These are phyloP conservation scores for Beauveria asiatica DNA, from an alignment of 2,329 filamentous ascomycete species.

Conservation along the genomic window DNA sequence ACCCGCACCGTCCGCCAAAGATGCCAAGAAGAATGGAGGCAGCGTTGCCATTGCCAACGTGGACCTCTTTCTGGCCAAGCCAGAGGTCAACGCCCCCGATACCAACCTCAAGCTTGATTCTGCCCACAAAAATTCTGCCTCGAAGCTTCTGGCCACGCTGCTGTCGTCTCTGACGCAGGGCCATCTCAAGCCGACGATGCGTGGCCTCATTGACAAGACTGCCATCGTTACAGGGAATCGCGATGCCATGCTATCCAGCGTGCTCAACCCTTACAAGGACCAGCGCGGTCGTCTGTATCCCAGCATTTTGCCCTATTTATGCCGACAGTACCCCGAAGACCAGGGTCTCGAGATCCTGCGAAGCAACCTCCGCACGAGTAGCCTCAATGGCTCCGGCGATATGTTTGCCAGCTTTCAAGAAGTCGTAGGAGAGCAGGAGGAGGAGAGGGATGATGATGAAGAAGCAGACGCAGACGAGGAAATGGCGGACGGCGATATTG, in stretches of 20 bases:
- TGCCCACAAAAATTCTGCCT: constrained; percentile 48
- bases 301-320: constrained; percentile 74
- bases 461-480: constrained; percentile 24
- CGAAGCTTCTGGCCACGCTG: constrained; percentile 51
- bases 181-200: constrained; percentile 59
- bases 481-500: constrained; percentile 13
- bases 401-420: constrained; percentile 22
- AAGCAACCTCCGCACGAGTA: constrained; percentile 43
- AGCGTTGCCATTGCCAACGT: constrained; percentile 45
- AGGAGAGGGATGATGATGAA: constrained; percentile 29
- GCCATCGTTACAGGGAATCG: constrained; percentile 63
- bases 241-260: constrained; percentile 69
- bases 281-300: constrained; percentile 55
- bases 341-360: constrained; percentile 63
- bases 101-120: constrained; percentile 27
- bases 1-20: constrained; percentile 21
- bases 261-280: constrained; percentile 66
- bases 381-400: constrained; percentile 19
- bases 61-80: constrained; percentile 56
- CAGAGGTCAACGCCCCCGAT: constrained; percentile 26
- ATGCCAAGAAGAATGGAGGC: constrained; percentile 29
- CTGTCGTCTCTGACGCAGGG: constrained; percentile 57
- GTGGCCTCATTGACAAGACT: constrained; percentile 71
- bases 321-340: constrained; percentile 53
- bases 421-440: constrained; percentile 31